These are phyloP conservation scores for Aphanomyces invadans DNA, from an alignment of 352 stramenopile species.

Conservation along the genomic window DNA sequence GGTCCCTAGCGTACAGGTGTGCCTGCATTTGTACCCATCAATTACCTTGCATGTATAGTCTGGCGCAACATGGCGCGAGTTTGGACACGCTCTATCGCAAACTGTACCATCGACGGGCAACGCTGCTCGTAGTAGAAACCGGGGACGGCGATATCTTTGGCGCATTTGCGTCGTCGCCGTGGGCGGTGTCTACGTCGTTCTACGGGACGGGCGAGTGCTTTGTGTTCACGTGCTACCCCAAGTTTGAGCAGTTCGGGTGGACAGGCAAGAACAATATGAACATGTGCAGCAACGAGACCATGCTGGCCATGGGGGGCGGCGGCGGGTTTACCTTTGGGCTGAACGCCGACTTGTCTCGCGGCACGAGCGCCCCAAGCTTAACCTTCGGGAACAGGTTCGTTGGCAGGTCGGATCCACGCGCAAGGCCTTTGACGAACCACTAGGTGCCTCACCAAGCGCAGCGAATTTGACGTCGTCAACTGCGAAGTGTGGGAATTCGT, in stretches of 20 bases:
- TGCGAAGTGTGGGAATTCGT: constrained; percentile 69
- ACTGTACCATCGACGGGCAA: constrained; percentile 33
- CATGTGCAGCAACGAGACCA: constrained; percentile 61
- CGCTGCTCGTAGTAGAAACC: constrained; percentile 57
- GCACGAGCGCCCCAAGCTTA: constrained; percentile 38
- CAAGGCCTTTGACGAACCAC: background rate
- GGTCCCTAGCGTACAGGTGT: constrained; percentile 32
- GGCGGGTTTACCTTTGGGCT: constrained; percentile 60
- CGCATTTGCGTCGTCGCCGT: constrained; percentile 43
- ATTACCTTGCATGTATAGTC: constrained; percentile 40
- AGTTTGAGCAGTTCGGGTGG: constrained; percentile 57
- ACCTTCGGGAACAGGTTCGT: constrained; percentile 52
- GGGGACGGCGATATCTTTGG: constrained; percentile 55
- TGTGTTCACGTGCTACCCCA: constrained; percentile 53
- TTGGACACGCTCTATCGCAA: constrained; percentile 51
- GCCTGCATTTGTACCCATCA: background rate
- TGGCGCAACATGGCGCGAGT: constrained; percentile 57
- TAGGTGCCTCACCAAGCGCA: constrained; percentile 39
- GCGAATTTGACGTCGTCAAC: constrained; percentile 46
- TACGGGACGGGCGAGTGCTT: constrained; percentile 67
- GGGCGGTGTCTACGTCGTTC: constrained; percentile 45
- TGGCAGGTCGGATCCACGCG: background rate
- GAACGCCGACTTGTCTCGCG: constrained; percentile 56
- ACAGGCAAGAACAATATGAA: constrained; percentile 54
- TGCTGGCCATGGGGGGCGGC: constrained; percentile 66